Conservation (phyloP, 306 rosid species). For the Albizia julibrissin region DNA sequence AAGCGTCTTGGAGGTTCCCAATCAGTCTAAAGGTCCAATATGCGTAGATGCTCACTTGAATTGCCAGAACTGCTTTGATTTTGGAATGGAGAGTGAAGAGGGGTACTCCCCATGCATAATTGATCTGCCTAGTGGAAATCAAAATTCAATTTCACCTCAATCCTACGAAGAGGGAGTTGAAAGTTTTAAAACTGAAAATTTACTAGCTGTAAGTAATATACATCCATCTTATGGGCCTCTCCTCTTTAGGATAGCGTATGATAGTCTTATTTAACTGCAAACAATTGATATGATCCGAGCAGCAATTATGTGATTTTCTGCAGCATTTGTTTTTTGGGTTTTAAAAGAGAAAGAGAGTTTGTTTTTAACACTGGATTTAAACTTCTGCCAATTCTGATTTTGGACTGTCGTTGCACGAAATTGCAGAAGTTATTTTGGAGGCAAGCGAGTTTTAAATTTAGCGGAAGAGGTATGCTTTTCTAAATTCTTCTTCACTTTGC, state of each 20-base stretch:
- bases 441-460: conserved; percentile 64
- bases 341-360: neutral
- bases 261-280: neutral
- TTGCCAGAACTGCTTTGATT: conserved; percentile 64
- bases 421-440: conserved; percentile 72
- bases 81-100: conserved; percentile 51
- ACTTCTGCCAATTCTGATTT: conserved; percentile 23
- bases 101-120: conserved; percentile 62
- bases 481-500: neutral
- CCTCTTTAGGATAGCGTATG: conserved; percentile 19
- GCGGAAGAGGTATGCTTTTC: conserved; percentile 51
- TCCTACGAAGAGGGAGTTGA: conserved; percentile 60
- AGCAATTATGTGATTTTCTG: neutral
- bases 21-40: conserved; percentile 50
- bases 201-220: conserved; percentile 59
- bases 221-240: conserved; percentile 24
- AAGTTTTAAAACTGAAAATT: conserved; percentile 56
- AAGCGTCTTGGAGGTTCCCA: conserved; percentile 65
- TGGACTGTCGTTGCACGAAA: conserved; percentile 39
- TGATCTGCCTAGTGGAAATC: conserved; percentile 61
- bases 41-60: conserved; percentile 51
- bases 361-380: neutral
- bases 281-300: neutral
- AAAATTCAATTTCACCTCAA: conserved; percentile 51
- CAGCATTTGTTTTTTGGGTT: neutral